Evolutionary conservation across 371 early-diverging fungal genomes (phyloP), one percentile per base, ranked within the genome.

Genomic region (Mortierella sp.): DNA sequence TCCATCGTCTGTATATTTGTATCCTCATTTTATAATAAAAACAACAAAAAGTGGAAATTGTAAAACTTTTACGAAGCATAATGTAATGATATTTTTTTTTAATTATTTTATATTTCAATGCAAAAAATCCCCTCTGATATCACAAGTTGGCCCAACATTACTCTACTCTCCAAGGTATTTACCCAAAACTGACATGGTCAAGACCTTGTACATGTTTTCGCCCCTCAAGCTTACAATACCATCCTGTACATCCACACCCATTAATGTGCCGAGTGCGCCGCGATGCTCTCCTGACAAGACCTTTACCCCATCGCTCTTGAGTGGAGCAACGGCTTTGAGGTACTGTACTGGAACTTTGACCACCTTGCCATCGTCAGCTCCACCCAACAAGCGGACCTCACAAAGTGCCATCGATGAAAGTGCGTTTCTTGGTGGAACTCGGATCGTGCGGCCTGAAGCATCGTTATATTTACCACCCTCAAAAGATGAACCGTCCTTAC

Each of bases 241-340:
- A 66, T 94, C 94, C 69, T 91, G 84, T 9, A 91, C 93, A 84
- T 95, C 95, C 12, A 92, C 90, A 58, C 93, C 94, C 61, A 95
- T 89, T 72, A 97, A 82, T 1, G 88, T 87, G 12, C 96, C 98
- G 35, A 90, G 68, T 53, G 89, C 85, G n/a, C 94, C 95, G 40
- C 86, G 86, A 51, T 90, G 85, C 42, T 91, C 86, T 22, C 95
- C 96, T 10, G 86, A 79, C 26, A 96, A 82, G 17, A 96, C 90
- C 69, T 93, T 89, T 62, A 95, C 90, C 8, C 87, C 86, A 66
- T 96, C 95, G 72, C 90, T 92, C 85, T 95, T 96, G 63, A 88
- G 88, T 2, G 96, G 96, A 28, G 85, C 83, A 19, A 93, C 91
- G 2, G 93, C 91, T 34, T 89, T 88, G 54, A 96, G 85, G 31